Evolutionary conservation across 352 stramenopile genomes (phyloP), one percentile per base, ranked within the genome.

Genomic region (Peronospora destructor): DNA sequence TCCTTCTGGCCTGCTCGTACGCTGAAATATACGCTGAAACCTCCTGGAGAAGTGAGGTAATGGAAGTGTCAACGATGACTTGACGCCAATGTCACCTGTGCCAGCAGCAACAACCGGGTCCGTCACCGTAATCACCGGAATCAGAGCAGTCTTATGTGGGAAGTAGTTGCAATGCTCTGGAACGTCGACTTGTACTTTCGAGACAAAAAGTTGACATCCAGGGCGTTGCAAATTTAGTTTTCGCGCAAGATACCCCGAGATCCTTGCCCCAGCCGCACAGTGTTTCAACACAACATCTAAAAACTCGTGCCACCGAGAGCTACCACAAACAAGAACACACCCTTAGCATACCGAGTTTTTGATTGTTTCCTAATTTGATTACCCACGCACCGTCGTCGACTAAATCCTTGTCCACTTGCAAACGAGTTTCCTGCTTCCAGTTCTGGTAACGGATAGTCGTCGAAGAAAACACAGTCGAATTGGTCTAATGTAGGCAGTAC

Each of bases 401-500:
- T n/a, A 12, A 35, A 10, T 45, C 17, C 33, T 39, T 36, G 4
- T 30, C 16, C 13, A 19, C 7, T 21, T 28, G 12, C 4, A 52
- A 2, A 11, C 30, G 26, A 4, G 2, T 44, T 14, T 6, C 10
- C 7, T 6, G 28, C 12, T 52, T 63, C 52, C 17, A 84, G 59
- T 53, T 88, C 77, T 0, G 77, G 75, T 23, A 87, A 56, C 33
- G 80, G 77, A 34, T 85, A 91, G 54, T 91, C 80, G 53, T 91
- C 80, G 49, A 91, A 91, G 54, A 89, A 91, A 21, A 89, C 64
- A 53, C 80, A 89, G 59, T 91, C 75, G 21, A 87, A 91, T 16
- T 64, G 39, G 34, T 49, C 57, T n/a, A 93, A 53, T 25, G 55
- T 59, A 11, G 69, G 59, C 30, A 93, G 54, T 23, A 61, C 35